Conservation (phyloP, 345 rosid genomes). For the Ceriops tagal region DNA sequence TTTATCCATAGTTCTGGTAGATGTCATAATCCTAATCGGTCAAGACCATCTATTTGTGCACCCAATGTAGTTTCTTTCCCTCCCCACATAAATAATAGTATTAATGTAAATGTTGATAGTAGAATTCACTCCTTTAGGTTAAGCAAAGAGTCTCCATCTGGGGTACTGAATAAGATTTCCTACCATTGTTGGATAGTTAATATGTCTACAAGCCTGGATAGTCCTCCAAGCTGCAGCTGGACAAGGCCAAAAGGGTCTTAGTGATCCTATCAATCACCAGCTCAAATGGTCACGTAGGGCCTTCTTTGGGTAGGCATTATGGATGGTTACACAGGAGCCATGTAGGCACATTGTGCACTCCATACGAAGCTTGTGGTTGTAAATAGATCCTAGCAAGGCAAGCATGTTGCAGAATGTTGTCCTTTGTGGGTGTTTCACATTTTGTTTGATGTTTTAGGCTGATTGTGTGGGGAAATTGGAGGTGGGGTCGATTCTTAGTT, state of each 20-base stretch:
- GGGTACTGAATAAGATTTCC: not conserved
- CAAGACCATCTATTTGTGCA: no score
- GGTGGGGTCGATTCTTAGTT: no score
- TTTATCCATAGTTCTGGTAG: no score
- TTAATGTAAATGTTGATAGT: no score
- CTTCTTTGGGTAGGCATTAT: not conserved
- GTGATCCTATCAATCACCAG: not conserved
- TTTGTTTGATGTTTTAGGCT: not conserved
- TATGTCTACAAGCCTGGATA: not conserved
- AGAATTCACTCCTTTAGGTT: no score
- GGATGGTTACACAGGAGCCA: constrained; percentile 22
- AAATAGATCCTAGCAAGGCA: constrained; percentile 22
- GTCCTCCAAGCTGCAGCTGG: no score
- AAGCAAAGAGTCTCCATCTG: not conserved
- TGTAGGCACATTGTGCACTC: constrained; percentile 21
- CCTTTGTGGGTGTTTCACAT: not conserved
- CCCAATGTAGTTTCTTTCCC: no score
- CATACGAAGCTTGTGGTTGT: constrained; percentile 41
- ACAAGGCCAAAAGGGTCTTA: not conserved
- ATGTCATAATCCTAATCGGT: no score
- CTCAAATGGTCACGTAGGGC: not conserved
- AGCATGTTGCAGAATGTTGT: not conserved
- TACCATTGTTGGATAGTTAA: not conserved
- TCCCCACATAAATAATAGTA: no score
- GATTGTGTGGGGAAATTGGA: no score